Evolutionary conservation across 2,329 filamentous ascomycete species (phyloP), one percentile per base, ranked within the genome.

Genomic region (Rosellinia necatrix): DNA sequence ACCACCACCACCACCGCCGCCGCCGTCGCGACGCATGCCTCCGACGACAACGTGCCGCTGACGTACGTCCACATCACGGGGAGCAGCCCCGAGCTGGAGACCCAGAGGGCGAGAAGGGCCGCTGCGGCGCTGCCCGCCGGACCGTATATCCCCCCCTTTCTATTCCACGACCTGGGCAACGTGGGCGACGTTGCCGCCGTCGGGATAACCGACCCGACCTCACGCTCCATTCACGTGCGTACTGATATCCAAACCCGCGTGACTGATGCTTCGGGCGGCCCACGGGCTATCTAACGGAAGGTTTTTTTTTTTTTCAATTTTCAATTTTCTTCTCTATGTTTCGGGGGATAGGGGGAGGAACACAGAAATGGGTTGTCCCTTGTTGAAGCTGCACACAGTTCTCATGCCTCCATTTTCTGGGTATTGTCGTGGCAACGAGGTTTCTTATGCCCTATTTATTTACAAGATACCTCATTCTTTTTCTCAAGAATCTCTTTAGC

Each of bases 171-270:
- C 17, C 10, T 5, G 12, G 5, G n/a, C 4, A 29, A 19, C 24
- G 6, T n/a, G n/a, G n/a, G n/a, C n/a, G n/a, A n/a, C n/a, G n/a
- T n/a, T n/a, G n/a, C 7, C 12, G 7, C n/a, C 8, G 48, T 15
- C n/a, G 48, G 27, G 1, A 12, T 10, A 42, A 19, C 6, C 7
- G 6, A 6, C 13, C 17, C 48, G 7, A 17, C 13, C 19, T 27
- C 48, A 3, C 37, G 48, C 17, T 35, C 29, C 27, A 50, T 50
- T 42, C 37, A 42, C 21, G 48, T 50, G 24, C 48, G 37, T 15
- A 50, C 48, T 3, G 37, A 50, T 32, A 50, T 50, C 27, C 24
- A 42, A 32, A 50, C 48, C 35, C 22, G 48, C 37, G 37, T 50
- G 19, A 47, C 6, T 7, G 19, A 17, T 32, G n/a, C 10, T 17